Conservation (phyloP, 768 basidiomycete genomes). For the Tremella fuciformis region DNA sequence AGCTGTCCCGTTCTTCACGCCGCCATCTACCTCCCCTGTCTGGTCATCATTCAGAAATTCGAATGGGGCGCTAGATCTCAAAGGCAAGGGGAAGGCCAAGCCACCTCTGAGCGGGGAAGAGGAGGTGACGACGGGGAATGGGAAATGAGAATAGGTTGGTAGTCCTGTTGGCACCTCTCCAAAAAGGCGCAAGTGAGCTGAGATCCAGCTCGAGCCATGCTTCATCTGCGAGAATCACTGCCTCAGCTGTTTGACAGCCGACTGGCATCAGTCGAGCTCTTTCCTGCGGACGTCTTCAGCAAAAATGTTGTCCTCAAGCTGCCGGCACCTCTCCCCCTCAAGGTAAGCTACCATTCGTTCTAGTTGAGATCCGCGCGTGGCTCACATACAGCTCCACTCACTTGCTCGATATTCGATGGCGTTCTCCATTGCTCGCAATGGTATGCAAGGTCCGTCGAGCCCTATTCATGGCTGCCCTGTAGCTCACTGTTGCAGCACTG, state of each 20-base stretch:
- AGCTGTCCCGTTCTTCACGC: conserved; percentile 31
- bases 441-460: conserved; percentile 44
- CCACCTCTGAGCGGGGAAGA: conserved; percentile 18
- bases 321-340: conserved; percentile 47
- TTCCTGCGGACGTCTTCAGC: conserved; percentile 47
- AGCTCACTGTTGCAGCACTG: conserved; percentile 30
- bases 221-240: conserved; percentile 46
- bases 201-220: conserved; percentile 35
- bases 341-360: conserved; percentile 28
- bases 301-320: conserved; percentile 41
- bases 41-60: neutral
- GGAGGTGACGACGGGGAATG: conserved; percentile 49
- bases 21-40: conserved; percentile 17
- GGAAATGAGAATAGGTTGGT: conserved; percentile 50
- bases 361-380: neutral
- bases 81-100: conserved; percentile 28
- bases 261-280: conserved; percentile 29
- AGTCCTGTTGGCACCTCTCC: neutral
- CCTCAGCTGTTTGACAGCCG: conserved; percentile 42
- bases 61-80: conserved; percentile 9
- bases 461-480: neutral
- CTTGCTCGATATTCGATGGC: conserved; percentile 43
- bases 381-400: conserved; percentile 37
- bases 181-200: neutral
- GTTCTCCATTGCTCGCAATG: conserved; percentile 44